Evolutionary conservation across 2,329 filamentous ascomycete species (phyloP), one percentile per base, ranked within the genome.

Genomic region (Aschersonia sp.): DNA sequence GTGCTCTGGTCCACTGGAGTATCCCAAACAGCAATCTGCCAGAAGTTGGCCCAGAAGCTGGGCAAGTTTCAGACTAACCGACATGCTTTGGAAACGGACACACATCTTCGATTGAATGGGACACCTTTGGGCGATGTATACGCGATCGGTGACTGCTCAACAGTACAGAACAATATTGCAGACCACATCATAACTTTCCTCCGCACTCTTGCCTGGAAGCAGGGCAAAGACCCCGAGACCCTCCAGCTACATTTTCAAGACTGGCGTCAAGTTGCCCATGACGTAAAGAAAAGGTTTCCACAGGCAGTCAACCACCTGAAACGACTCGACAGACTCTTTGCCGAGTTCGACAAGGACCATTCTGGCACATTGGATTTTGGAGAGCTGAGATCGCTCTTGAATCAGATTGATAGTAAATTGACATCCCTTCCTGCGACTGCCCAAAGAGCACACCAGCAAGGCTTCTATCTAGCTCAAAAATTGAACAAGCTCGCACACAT

Each of bases 1-100:
- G 97, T 92, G 58, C 73, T 98, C 10, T 98, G 92, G 92, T 97
- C 92, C 0, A 98, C 92, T 0, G 92, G 92, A 51, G 91, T 98
- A 42, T 74, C 89, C 0, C 92, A 94, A 61, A 85, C 87, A 4
- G 77, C 85, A 30, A 81, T 98, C 54, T 85, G 80, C 61, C 78
- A 88, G 64, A 82, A 71, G 20, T 69, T 98, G 31, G 82, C 89
- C 3, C 70, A 76, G n/a, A 85, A 88, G 57, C 78, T 98, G 3
- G 80, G 78, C 20, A 72, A 83, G 4, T 67, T 70, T 10, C 92
- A 98, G 64, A 89, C 80, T 53, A 98, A 98, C 67, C 79, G 77
- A 40, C 89, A 92, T 61, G 92, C 94, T 2, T 75, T 98, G 6
- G 92, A 97, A 63, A 98, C 92, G 0, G 92, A 98, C 62, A 82